These are phyloP conservation scores for Pseudogymnoascus sp. DNA, from an alignment of 2,329 filamentous ascomycete genomes.

Conservation along the genomic window DNA sequence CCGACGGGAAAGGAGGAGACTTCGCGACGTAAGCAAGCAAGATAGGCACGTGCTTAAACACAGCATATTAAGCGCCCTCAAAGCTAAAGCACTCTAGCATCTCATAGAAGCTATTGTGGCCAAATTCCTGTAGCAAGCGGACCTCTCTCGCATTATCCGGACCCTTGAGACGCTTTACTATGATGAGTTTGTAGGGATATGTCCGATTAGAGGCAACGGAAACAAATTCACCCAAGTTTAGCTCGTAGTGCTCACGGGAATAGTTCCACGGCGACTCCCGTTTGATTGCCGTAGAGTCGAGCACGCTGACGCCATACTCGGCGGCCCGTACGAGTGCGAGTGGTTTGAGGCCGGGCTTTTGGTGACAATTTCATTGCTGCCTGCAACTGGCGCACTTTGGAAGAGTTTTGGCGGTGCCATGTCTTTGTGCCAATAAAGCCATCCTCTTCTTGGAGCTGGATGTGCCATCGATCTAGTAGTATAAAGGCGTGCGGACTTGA, in stretches of 20 bases:
- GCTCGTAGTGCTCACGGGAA: background rate
- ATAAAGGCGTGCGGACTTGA: too few species aligned
- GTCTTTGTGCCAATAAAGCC: too few species aligned
- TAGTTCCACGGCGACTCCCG: background rate
- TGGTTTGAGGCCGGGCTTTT: background rate
- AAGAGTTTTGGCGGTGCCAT: too few species aligned
- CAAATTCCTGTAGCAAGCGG: background rate
- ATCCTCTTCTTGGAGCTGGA: too few species aligned
- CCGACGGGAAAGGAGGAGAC: background rate
- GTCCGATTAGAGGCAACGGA: background rate
- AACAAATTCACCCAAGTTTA: background rate
- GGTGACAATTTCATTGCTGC: background rate
- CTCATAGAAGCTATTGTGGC: background rate
- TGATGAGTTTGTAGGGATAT: background rate
- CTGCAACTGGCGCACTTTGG: background rate
- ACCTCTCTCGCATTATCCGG: background rate
- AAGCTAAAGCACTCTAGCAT: background rate
- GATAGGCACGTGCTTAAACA: slow-evolving; percentile 1
- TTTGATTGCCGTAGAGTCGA: background rate
- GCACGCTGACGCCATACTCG: background rate
- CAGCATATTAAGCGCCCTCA: background rate
- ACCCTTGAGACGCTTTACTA: background rate
- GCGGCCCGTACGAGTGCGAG: background rate
- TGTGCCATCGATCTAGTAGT: too few species aligned
- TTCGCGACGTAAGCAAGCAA: background rate